phyloP scores from a whole-genome alignment of 345 rosid genomes.

The Xanthoceras sorbifolium region DNA sequence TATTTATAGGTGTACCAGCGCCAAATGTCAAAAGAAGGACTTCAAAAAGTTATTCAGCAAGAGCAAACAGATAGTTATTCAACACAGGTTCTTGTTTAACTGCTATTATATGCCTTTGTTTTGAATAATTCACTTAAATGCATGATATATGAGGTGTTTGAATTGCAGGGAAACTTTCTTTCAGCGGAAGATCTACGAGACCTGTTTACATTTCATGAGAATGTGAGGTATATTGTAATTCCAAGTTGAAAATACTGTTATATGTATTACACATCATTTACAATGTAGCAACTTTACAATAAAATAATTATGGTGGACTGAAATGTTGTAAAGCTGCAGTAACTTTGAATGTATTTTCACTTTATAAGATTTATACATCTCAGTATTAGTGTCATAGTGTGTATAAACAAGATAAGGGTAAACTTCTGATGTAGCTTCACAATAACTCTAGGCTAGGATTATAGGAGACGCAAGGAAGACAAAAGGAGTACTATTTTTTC shows the following conservation, averaged over 20 bases:
- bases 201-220: conserved; percentile 76
- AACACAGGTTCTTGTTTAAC: conserved; percentile 51
- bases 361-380: background rate
- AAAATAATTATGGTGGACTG: background rate
- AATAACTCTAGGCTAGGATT: background rate
- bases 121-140: conserved; percentile 12
- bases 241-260: conserved; percentile 10
- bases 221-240: too few relatives aligned
- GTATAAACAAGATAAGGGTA: background rate
- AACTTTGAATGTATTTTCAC: background rate
- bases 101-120: conserved; percentile 9
- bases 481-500: background rate
- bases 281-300: background rate
- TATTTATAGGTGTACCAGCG: conserved; percentile 90
- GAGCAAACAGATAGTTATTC: conserved; percentile 52
- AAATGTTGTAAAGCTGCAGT: background rate
- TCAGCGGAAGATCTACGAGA: conserved; percentile 88
- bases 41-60: conserved; percentile 88
- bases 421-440: background rate
- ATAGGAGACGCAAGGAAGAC: background rate
- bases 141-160: conserved; percentile 7
- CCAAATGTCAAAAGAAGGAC: conserved; percentile 99
- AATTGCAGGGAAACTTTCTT: conserved; percentile 75
- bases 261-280: background rate
- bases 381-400: background rate